A percentile compares a stretch with the other conserved stretches of the same genome.
phyloP scores from a whole-genome alignment of 108 stramenopile genomes.

The Nitzschia sp. region DNA sequence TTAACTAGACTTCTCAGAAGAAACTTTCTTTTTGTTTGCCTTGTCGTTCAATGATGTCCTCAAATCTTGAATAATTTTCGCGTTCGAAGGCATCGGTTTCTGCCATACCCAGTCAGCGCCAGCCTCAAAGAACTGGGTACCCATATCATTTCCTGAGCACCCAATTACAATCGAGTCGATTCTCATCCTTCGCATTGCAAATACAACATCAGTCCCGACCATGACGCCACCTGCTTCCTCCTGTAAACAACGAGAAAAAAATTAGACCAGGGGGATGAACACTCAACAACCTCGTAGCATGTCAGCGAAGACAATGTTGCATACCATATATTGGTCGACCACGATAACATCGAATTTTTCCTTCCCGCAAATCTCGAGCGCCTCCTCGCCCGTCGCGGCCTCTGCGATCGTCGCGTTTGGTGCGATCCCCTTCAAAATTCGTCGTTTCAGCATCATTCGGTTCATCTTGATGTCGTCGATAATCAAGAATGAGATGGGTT shows the following conservation, averaged over 20 bases:
- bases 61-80: conserved; percentile 48
- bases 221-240: conserved; percentile 64
- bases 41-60: conserved; percentile 18
- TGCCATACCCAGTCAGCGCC: conserved; percentile 68
- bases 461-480: conserved; percentile 78
- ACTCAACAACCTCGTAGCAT: conserved; percentile 52
- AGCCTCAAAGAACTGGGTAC: conserved; percentile 54
- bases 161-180: conserved; percentile 65
- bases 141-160: conserved; percentile 73
- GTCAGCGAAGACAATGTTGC: no score
- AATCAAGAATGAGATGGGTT: conserved; percentile 49
- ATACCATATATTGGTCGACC: conserved; percentile 80
- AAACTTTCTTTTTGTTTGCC: not conserved
- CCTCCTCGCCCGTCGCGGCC: conserved; percentile 69
- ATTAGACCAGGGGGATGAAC: no score
- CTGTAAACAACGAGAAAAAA: no score
- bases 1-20: not conserved
- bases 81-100: conserved; percentile 67
- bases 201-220: conserved; percentile 71
- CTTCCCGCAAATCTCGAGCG: conserved; percentile 50
- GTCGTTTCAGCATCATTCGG: conserved; percentile 54
- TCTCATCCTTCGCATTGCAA: conserved; percentile 64
- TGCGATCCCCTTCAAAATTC: conserved; percentile 57
- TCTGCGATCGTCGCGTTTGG: conserved; percentile 59
- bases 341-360: conserved; percentile 61